These are phyloP conservation scores for Suillus clintonianus DNA, from an alignment of 768 basidiomycete species.

Conservation along the genomic window DNA sequence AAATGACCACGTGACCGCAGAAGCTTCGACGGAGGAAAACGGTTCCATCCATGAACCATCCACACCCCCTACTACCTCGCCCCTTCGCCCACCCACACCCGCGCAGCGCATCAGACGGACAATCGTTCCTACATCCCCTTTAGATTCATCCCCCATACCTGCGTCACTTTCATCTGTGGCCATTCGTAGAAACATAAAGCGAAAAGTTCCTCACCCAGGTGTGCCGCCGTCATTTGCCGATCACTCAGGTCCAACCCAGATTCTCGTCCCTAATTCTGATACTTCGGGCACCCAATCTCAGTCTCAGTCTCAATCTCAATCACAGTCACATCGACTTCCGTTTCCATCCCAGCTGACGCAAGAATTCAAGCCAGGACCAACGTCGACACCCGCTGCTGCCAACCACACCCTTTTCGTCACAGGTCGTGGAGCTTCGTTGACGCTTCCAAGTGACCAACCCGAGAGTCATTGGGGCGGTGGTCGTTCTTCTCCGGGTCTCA, in stretches of 20 bases:
- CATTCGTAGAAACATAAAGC: slow-evolving; percentile 32
- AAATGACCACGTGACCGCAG: slow-evolving; percentile 4
- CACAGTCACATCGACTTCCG: slow-evolving; percentile 7
- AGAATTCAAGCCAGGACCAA: slow-evolving; percentile 19
- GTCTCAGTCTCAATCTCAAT: slow-evolving; percentile 30
- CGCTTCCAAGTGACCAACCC: slow-evolving; percentile 2
- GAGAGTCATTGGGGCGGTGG: background rate
- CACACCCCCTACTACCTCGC: slow-evolving; percentile 9
- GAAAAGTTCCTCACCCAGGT: slow-evolving; percentile 50
- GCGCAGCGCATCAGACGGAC: slow-evolving; percentile 22
- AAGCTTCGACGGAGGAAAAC: slow-evolving; percentile 15
- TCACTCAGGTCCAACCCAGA: slow-evolving; percentile 38
- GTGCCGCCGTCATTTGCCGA: slow-evolving; percentile 33
- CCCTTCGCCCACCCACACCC: slow-evolving; percentile 29
- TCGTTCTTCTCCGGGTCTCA: background rate
- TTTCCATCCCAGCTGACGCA: slow-evolving; percentile 20
- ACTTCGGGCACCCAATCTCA: slow-evolving; percentile 39
- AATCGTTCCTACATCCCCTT: slow-evolving; percentile 6
- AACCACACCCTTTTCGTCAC: background rate
- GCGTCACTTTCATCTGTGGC: background rate
- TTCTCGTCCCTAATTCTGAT: slow-evolving; percentile 62
- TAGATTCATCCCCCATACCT: slow-evolving; percentile 6
- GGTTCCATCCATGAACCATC: slow-evolving; percentile 5
- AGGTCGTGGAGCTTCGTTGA: slow-evolving; percentile 5
- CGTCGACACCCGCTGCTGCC: slow-evolving; percentile 19